Evolutionary conservation across 2,329 filamentous ascomycete genomes (phyloP), one percentile per base, ranked within the genome.

Genomic region (Phoma sp.): DNA sequence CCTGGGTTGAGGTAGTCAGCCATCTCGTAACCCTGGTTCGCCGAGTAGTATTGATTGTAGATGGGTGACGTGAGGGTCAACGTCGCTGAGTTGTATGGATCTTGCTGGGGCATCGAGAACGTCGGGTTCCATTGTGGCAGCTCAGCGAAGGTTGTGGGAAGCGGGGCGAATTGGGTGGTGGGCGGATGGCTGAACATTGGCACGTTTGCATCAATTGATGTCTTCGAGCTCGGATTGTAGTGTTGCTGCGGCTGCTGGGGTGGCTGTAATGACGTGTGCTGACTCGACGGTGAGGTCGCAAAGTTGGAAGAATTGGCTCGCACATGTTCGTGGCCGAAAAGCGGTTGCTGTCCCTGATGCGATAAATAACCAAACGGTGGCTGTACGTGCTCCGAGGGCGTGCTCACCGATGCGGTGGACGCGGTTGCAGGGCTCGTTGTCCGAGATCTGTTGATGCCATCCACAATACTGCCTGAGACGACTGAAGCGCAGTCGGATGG

Each of bases 1-100:
- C 85, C 86, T 54, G 81, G 83, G 69, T 84, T 83, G 72, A 59
- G 77, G 66, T 67, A 80, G 73, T 75, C 72, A 1, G 66, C 67
- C 59, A 74, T 67, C 25, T 72, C 66, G 37, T 71, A 74, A 3
- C 71, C 71, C 42, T 73, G 69, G 21, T 72, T 66, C 9, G 70
- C 69, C 5, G 67, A 70, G 39, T 73, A 74, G 17, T 58, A 60
- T 49, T 73, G 68, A 49, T 75, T 74, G 52, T 70, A 73, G 20
- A 68, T 62, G 2, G 69, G 67, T 10, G 71, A 73, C 1, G 66
- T 40, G 5, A 71, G 46, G 2, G 68, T 57, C 48, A 67, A 58
- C 3, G 61, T 57, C 7, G 67, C 50, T 55, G 68, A 62, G 25
- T 56, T 63, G 48, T 57, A 74, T 1, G 56, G 42, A 6, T 74